Conservation (phyloP, 768 basidiomycete genomes). For the Rhodotorula diobovata region DNA sequence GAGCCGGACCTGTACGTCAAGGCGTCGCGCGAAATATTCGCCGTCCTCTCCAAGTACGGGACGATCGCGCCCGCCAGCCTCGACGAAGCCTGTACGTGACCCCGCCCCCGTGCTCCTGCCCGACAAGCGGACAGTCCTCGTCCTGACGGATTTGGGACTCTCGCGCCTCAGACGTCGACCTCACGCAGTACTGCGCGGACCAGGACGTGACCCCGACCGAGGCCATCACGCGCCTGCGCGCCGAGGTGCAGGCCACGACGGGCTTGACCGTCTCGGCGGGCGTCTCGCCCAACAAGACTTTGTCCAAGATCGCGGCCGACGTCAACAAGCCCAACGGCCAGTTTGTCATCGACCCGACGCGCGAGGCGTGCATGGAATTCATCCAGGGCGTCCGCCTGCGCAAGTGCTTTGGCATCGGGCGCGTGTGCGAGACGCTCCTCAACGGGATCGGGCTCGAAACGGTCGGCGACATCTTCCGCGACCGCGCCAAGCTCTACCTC, state of each 20-base stretch:
- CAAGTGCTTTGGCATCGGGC: conserved; percentile 71
- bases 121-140: too few species aligned
- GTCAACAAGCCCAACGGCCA: conserved; percentile 36
- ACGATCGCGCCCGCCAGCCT: conserved; percentile 55
- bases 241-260: conserved; percentile 68
- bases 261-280: conserved; percentile 88
- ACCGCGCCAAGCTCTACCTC: conserved; percentile 67
- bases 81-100: conserved; percentile 66
- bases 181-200: conserved; percentile 74
- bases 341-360: conserved; percentile 36
- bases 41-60: conserved; percentile 59
- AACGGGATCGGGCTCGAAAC: conserved; percentile 87
- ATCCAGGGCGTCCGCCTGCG: conserved; percentile 23
- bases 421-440: conserved; percentile 80
- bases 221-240: conserved; percentile 73
- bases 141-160: neutral
- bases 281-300: conserved; percentile 92
- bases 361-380: conserved; percentile 39
- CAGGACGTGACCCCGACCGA: conserved; percentile 63
- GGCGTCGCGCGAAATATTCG: conserved; percentile 58
- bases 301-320: conserved; percentile 62
- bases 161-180: conserved; percentile 52
- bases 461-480: conserved; percentile 79
- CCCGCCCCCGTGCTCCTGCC: neutral
- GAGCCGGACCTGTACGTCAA: conserved; percentile 39